A percentile compares a stretch with the other conserved stretches of the same genome.
Evolutionary conservation across 2,329 filamentous ascomycete genomes (phyloP).

Genomic region (Exophiala viscosa): DNA sequence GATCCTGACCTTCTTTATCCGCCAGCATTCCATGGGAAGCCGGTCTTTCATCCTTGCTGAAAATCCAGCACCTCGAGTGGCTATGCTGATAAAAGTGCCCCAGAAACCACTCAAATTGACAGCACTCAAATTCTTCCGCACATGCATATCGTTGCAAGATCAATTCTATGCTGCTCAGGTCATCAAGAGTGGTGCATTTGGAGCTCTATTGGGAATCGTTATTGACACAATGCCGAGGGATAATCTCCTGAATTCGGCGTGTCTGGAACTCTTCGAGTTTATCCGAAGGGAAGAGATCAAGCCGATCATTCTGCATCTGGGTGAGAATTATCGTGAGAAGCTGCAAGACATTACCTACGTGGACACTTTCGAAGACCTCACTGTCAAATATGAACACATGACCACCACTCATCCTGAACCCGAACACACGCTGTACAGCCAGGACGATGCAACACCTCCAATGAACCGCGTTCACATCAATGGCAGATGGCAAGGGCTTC

Average conservation of each 20-base stretch:
- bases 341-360: constrained; percentile 74
- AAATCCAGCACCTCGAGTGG: constrained; percentile 71
- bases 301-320: constrained; percentile 75
- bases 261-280: constrained; percentile 88
- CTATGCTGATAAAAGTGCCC: constrained; percentile 73
- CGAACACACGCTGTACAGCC: constrained; percentile 64
- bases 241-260: constrained; percentile 89
- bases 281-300: constrained; percentile 80
- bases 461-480: constrained; percentile 49
- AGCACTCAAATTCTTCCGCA: constrained; percentile 89
- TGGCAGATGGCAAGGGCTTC: constrained; percentile 65
- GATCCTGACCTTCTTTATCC: constrained; percentile 88
- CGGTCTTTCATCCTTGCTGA: constrained; percentile 84
- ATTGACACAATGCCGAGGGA: constrained; percentile 83
- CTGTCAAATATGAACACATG: constrained; percentile 74
- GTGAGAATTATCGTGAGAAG: constrained; percentile 77
- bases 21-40: constrained; percentile 79
- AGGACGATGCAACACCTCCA: constrained; percentile 58
- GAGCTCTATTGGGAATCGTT: constrained; percentile 79
- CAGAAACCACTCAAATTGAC: constrained; percentile 92
- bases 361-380: constrained; percentile 73
- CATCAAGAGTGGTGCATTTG: constrained; percentile 69
- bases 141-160: constrained; percentile 78
- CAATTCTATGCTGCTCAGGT: constrained; percentile 88
- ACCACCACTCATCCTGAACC: constrained; percentile 60